Conservation (phyloP, 2,329 filamentous ascomycete species). For the Cladosporium sp. region DNA sequence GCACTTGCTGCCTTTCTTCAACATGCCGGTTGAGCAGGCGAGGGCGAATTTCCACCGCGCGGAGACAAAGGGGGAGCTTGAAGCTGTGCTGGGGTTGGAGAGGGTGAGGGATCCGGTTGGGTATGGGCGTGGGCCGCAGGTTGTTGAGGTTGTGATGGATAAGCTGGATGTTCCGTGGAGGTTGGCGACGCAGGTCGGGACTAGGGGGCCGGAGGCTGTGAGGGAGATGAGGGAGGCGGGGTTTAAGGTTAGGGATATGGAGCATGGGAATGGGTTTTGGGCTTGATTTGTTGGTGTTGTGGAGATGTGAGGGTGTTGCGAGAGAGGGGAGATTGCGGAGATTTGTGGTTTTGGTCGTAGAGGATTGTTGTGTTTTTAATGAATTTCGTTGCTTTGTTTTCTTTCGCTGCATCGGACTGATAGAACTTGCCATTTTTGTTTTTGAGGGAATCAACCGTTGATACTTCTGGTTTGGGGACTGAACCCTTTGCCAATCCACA, state of each 20-base stretch:
- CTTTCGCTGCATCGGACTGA: too few relatives aligned
- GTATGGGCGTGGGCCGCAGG: constrained; percentile 26
- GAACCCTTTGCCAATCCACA: too few relatives aligned
- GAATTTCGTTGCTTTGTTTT: too few relatives aligned
- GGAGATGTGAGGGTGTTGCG: too few relatives aligned
- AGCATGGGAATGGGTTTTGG: constrained; percentile 12
- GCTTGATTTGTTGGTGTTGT: neutral
- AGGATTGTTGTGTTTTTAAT: too few relatives aligned
- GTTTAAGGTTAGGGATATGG: constrained; percentile 28
- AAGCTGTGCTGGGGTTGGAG: constrained; percentile 30
- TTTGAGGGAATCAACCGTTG: too few relatives aligned
- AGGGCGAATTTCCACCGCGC: constrained; percentile 33
- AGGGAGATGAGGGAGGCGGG: constrained; percentile 37
- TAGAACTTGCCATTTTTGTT: too few relatives aligned
- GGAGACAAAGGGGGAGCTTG: constrained; percentile 35
- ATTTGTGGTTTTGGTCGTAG: too few relatives aligned
- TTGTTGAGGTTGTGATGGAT: constrained; percentile 41
- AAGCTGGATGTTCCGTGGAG: constrained; percentile 37
- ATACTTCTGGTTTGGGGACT: too few relatives aligned
- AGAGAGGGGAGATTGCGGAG: too few relatives aligned
- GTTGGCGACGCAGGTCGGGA: constrained; percentile 32
- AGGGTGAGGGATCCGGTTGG: constrained; percentile 27
- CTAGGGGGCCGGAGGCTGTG: constrained; percentile 30
- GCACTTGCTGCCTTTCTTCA: constrained; percentile 38
- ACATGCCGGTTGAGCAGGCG: constrained; percentile 27